These are phyloP conservation scores for Biancaea sappan DNA, from an alignment of 306 rosid species.

Conservation along the genomic window DNA sequence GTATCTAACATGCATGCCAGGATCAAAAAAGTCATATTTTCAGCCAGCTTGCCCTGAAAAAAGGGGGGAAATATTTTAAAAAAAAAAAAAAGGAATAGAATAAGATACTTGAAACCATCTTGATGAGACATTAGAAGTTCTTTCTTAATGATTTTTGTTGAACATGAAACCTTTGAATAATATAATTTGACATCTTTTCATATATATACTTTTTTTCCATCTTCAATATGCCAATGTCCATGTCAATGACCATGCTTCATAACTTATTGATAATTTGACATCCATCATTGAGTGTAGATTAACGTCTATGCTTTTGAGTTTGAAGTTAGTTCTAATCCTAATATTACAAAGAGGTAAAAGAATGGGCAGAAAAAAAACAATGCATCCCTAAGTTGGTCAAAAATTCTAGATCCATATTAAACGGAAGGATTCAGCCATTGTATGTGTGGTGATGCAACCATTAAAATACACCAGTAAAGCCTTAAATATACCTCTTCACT, in stretches of 20 bases:
- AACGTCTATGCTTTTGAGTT: not conserved
- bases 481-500: constrained; percentile 71
- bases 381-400: not conserved
- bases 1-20: not conserved
- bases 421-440: constrained; percentile 1
- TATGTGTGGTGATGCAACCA: constrained; percentile 14
- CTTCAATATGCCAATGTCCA: not conserved
- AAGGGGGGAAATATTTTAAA: not conserved
- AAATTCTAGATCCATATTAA: constrained; percentile 25
- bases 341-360: constrained; percentile 11
- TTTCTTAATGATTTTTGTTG: not conserved
- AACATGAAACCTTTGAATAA: not conserved
- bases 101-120: not conserved
- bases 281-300: constrained; percentile 3
- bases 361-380: constrained; percentile 15
- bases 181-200: not conserved
- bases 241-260: not conserved
- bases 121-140: not conserved
- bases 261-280: constrained; percentile 7
- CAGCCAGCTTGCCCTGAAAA: not conserved
- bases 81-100: not conserved
- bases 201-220: not conserved
- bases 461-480: constrained; percentile 26
- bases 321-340: constrained; percentile 25
- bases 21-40: not conserved